Base-by-base conservation (phyloP, 208 protist species). In the Leishmania tarentolae region DNA sequence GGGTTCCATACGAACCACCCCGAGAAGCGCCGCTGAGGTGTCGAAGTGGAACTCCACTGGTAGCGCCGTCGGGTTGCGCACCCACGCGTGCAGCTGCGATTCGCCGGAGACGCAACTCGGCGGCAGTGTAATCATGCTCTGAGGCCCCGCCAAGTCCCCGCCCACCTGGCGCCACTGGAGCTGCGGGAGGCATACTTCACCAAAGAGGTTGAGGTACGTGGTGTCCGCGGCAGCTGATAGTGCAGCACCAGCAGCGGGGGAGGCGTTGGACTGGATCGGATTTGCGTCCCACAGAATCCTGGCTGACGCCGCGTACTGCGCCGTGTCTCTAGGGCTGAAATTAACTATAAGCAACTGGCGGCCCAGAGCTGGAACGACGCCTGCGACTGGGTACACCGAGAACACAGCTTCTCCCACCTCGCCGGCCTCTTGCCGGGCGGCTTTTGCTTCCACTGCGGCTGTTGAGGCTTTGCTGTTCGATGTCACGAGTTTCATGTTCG, bases 11-110 rank as follows among this genome's bases (percentile, higher is more conserved):
- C 78, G 79, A 63, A 98, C 65, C 47, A 94, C 89, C 31, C 81
- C 81, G 31, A 84, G 57, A 35, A 94, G 84, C 37, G 70, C 78
- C n/a, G 78, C 44, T 19, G 91, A 90, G 15, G 94, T 83, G 72
- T 83, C 79, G 56, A 94, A 78, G 24, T 82, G 80, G 85, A 93
- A 98, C 44, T 76, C 76, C 66, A 98, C 82, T 31, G 93, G 75
- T 53, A 98, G 84, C 61, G 88, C 85, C 4, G 91, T 95, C 4
- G 95, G 94, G 87, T 98, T 98, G 66, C 76, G 83, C 31, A 98
- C 35, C 47, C 81, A 82, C 69, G 93, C 74, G 56, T 46, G 42
- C 28, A 88, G 87, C 46, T 75, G 77, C 35, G 89, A 83, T 71
- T 90, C 83, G 9, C 93, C 92, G 1, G 95, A 95, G 17, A 98